Conservation (phyloP, 1,139 yeast species). For the Hyphopichia fennica region DNA sequence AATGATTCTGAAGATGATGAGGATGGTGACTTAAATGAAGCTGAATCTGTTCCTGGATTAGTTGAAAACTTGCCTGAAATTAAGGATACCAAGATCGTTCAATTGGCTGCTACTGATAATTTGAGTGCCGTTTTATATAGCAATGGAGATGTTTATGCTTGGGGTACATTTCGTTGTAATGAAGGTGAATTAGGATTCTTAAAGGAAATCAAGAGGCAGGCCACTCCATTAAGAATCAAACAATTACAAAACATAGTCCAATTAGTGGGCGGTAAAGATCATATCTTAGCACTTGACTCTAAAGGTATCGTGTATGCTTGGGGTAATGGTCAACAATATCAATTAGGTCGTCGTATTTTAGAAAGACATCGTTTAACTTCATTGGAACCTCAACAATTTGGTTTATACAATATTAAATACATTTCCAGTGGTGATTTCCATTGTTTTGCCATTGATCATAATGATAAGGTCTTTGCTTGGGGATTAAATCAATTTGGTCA, state of each 20-base stretch:
- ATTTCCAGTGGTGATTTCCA: conserved; percentile 95
- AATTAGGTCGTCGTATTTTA: conserved; percentile 79
- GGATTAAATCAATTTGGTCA: conserved; percentile 97
- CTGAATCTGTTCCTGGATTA: conserved; percentile 82
- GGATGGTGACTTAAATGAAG: conserved; percentile 82
- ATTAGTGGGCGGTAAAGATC: conserved; percentile 91
- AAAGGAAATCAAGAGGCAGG: conserved; percentile 59
- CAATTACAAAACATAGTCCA: conserved; percentile 74
- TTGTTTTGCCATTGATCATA: conserved; percentile 83
- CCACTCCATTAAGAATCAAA: conserved; percentile 62
- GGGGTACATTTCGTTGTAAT: conserved; percentile 95
- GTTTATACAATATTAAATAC: conserved; percentile 70
- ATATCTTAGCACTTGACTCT: conserved; percentile 75
- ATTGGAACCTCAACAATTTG: conserved; percentile 76
- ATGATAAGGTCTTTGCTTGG: conserved; percentile 80
- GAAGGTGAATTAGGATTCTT: conserved; percentile 90
- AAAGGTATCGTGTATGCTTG: conserved; percentile 91
- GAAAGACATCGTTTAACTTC: conserved; percentile 74
- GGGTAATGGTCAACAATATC: conserved; percentile 96
- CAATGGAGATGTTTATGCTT: conserved; percentile 89
- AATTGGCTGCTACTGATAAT: conserved; percentile 91
- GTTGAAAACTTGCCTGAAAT: conserved; percentile 66
- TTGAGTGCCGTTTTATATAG: conserved; percentile 76
- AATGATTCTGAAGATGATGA: conserved; percentile 70
- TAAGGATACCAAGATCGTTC: conserved; percentile 56